Base-by-base conservation (phyloP, 805 yeast species). In the Candida caryicola region DNA sequence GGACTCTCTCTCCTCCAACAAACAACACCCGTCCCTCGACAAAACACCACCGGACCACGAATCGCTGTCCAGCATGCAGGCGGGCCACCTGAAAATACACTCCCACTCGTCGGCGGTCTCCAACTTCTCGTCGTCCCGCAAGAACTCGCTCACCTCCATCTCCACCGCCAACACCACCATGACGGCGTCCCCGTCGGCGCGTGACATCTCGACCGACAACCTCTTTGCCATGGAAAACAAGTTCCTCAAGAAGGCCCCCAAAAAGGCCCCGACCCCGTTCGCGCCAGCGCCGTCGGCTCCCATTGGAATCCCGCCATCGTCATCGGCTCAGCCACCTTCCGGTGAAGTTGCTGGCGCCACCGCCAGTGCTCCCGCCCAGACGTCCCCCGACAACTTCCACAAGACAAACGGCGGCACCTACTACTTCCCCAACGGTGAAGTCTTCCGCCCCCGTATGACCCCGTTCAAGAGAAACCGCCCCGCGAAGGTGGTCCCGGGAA, bases 401-500 rank as follows among this genome's bases (percentile, higher is more conserved):
- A 51, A 47, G 36, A 38, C 45, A 8, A 36, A 39, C 36, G 39
- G 36, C 14, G 59, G 67, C 8, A 43, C 64, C 12, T 69, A 57
- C 47, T 66, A 60, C 44, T 75, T 75, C 49, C 79, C 79, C 12
- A 74, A 75, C 50, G 81, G 81, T 34, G 81, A 75, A 48, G 63
- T 73, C 2, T 75, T 74, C 51, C 56, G 73, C 25, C 79, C 79
- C 2, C 51, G 79, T 28, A 54, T 51, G 31, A 59, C 63, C 9
- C 73, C 73, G 2, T 41, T 60, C n/a, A 65, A 60, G 33, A 56
- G 74, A 37, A 49, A 60, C 21, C 59, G 67, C 36, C 77, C 76
- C 5, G 47, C 49, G 29, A 66, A 61, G 46, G 42, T 57, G 32
- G 36, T 29, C 40, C 30, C 31, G 30, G 33, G 23, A 9, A n/a